Base-by-base conservation (phyloP, 805 yeast species). In the Pichia rugopelliculosa region DNA sequence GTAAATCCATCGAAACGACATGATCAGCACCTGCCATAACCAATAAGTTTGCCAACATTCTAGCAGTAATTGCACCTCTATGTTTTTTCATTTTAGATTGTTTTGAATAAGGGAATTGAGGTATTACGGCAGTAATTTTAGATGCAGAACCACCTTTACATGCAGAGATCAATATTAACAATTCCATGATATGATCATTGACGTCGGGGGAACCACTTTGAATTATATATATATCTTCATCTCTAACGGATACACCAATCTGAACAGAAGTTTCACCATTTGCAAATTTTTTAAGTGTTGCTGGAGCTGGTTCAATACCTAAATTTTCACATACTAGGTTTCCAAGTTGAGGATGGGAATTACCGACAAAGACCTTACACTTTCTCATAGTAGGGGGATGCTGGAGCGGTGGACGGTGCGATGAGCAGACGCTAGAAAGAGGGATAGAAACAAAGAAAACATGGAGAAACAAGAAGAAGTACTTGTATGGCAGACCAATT, bases 1-100 rank as follows among this genome's bases (percentile, higher is more conserved):
- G 86, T 56, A 93, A 72, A 63, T 93, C 99, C 97, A 93, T 90
- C 3, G 96, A 87, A 36, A 93, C 91, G 49, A 93, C 95, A 67
- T 93, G 99, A 68, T 93, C 98, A 23, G 98, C 99, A 57, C 99
- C 99, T 4, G 99, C 98, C 95, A 93, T 95, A 49, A 89, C 81
- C 53, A 93, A 72, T 61, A 93, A 71, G 59, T 93, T 93, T 51
- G 99, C 98, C 62, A 93, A 76, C 98, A 93, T 87, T 64, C 98
- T 79, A 15, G 99, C 99, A 4, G 99, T 91, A 60, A 93, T 93
- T 37, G 99, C 98, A 46, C 99, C 99, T 68, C 99, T 76, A 64
- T 93, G 98, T 67, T 89, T 93, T 72, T 93, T 93, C 99, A 93
- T 93, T 71, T 95, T 93, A 56, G 91, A 82, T 69, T 93, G 99